Conservation (phyloP, 164 flowering plant species). For the Vitis rupestris region DNA sequence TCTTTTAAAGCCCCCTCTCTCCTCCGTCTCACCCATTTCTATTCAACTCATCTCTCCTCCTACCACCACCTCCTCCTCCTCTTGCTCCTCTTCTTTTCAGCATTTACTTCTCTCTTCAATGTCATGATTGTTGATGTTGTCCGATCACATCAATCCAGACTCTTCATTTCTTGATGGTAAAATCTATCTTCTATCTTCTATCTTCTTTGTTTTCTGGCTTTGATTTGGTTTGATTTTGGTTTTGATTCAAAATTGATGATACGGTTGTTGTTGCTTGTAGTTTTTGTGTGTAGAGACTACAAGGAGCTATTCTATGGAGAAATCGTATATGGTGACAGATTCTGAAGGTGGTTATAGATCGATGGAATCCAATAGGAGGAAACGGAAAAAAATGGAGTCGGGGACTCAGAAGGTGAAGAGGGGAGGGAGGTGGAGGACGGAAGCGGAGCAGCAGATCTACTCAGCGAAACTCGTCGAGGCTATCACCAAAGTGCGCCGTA, state of each 20-base stretch:
- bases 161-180: too few species aligned
- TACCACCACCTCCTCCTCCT: background rate
- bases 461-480: conserved; percentile 55
- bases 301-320: too few species aligned
- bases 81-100: background rate
- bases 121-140: too few species aligned
- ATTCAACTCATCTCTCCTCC: background rate
- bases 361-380: conserved; percentile 19
- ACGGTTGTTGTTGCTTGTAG: too few species aligned
- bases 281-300: too few species aligned
- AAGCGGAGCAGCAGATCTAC: conserved; percentile 46
- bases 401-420: background rate
- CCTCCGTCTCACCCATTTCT: background rate
- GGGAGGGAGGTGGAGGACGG: conserved; percentile 38
- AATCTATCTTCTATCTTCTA: too few species aligned
- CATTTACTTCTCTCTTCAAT: background rate
- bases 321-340: too few species aligned
- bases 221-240: too few species aligned
- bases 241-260: too few species aligned
- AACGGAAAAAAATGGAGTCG: conserved; percentile 28
- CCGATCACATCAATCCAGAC: too few species aligned
- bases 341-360: background rate
- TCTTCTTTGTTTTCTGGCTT: too few species aligned
- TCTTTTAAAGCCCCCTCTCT: conserved; percentile 13
- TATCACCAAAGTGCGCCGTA: conserved; percentile 28